Evolutionary conservation across 1,139 yeast species (phyloP).

Genomic region (Pichia kudriavzevii): DNA sequence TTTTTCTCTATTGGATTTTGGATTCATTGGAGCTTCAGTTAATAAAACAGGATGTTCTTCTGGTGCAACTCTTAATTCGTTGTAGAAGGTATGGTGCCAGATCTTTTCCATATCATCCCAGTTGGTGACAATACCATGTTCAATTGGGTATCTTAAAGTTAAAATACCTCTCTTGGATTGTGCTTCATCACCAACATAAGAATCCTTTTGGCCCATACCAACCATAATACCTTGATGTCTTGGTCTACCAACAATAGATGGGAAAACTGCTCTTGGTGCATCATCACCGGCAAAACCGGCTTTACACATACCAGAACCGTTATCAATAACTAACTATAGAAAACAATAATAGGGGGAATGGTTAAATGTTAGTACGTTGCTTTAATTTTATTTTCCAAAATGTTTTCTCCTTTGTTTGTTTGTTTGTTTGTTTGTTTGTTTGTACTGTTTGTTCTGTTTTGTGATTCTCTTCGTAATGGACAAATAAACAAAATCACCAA

Average conservation of each 20-base stretch:
- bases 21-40: constrained; percentile 98
- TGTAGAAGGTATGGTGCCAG: constrained; percentile 37
- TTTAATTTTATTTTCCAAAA: no score
- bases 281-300: constrained; percentile 99
- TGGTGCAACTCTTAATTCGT: constrained; percentile 74
- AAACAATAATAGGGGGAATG: constrained; percentile 13
- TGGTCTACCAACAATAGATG: constrained; percentile 99
- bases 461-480: no score
- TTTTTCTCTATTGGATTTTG: constrained; percentile 98
- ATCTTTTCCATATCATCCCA: constrained; percentile 90
- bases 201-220: constrained; percentile 99
- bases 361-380: constrained; percentile 10
- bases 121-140: constrained; percentile 99
- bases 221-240: constrained; percentile 99
- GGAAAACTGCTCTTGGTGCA: constrained; percentile 99
- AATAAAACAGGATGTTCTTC: constrained; percentile 66
- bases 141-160: constrained; percentile 97
- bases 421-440: background rate
- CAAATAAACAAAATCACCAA: no score
- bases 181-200: constrained; percentile 99
- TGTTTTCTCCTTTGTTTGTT: background rate
- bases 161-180: constrained; percentile 99
- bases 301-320: constrained; percentile 99
- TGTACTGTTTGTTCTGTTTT: no score
- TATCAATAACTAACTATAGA: constrained; percentile 79